phyloP scores from a whole-genome alignment of 1,139 yeast genomes.

The Pichia sp. region DNA sequence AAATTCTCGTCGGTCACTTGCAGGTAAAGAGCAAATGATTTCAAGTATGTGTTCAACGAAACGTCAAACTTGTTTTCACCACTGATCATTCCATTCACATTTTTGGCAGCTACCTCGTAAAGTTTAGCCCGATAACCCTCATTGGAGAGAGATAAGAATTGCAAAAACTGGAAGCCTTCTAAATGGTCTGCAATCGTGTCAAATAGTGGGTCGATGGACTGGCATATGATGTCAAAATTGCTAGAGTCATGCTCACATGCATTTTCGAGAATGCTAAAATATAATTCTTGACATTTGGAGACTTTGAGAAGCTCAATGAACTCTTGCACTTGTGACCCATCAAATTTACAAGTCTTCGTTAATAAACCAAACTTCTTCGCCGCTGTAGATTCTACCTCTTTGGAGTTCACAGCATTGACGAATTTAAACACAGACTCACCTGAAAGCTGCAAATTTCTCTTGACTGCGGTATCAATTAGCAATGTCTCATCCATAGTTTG shows the following conservation, averaged over 20 bases:
- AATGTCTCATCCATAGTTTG: too few relatives aligned
- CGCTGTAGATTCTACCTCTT: neutral
- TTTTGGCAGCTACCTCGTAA: conserved; percentile 5
- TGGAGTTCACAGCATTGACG: conserved; percentile 1
- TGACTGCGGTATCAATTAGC: conserved; percentile 7
- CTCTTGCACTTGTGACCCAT: conserved; percentile 1
- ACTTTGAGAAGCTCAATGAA: conserved; percentile 2
- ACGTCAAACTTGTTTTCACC: neutral
- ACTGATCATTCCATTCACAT: conserved; percentile 7
- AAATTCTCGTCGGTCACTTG: neutral
- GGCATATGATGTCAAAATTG: neutral
- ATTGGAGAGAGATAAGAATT: conserved; percentile 6
- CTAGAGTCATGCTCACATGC: neutral
- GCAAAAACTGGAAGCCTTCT: conserved; percentile 15
- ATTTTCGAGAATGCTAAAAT: conserved; percentile 2
- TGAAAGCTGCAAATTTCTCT: conserved; percentile 1
- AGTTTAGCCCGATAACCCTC: conserved; percentile 1
- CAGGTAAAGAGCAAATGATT: conserved; percentile 3
- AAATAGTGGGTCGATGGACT: too few relatives aligned
- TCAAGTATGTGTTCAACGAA: conserved; percentile 8
- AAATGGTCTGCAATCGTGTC: neutral
- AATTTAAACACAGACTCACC: conserved; percentile 1
- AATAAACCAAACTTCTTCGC: neutral
- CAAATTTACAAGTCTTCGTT: conserved; percentile 2
- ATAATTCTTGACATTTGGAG: neutral